Evolutionary conservation across 2,329 filamentous ascomycete genomes (phyloP).

Genomic region (Diaporthe australafricana): DNA sequence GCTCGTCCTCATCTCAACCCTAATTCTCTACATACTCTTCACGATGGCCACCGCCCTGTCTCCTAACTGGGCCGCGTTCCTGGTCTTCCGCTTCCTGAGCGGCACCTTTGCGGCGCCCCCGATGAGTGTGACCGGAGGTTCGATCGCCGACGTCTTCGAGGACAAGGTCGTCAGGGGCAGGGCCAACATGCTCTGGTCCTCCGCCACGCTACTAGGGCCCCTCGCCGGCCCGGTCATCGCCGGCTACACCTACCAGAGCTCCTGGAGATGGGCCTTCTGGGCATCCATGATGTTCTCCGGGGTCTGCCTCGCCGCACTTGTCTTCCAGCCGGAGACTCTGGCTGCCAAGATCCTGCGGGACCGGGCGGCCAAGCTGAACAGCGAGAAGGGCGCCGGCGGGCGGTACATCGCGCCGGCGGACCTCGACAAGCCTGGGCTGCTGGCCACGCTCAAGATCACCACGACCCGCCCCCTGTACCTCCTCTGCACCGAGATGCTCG

Average conservation of each 20-base stretch:
- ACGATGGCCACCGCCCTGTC: constrained; percentile 39
- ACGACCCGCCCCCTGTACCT: constrained; percentile 46
- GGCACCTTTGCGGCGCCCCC: constrained; percentile 44
- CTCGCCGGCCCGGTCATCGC: constrained; percentile 42
- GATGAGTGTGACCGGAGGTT: constrained; percentile 43
- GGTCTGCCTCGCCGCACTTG: constrained; percentile 35
- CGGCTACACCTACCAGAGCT: constrained; percentile 39
- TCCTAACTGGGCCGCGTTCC: constrained; percentile 40
- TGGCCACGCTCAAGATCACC: constrained; percentile 41
- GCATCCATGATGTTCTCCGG: constrained; percentile 40
- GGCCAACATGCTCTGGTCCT: constrained; percentile 43
- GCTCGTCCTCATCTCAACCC: constrained; percentile 36
- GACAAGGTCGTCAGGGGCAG: constrained; percentile 40
- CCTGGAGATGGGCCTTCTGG: constrained; percentile 45
- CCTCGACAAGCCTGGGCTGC: constrained; percentile 36
- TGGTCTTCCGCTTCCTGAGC: constrained; percentile 40
- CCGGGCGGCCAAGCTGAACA: constrained; percentile 42
- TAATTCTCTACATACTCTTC: constrained; percentile 39
- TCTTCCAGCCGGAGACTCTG: constrained; percentile 42
- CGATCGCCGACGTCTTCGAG: constrained; percentile 42
- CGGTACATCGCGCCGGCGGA: constrained; percentile 41
- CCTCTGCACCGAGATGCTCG: constrained; percentile 46
- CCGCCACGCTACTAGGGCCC: constrained; percentile 42
- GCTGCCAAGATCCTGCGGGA: constrained; percentile 41
- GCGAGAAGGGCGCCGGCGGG: constrained; percentile 32